Evolutionary conservation across 768 basidiomycete species (phyloP).

Genomic region (Mycena indigotica): DNA sequence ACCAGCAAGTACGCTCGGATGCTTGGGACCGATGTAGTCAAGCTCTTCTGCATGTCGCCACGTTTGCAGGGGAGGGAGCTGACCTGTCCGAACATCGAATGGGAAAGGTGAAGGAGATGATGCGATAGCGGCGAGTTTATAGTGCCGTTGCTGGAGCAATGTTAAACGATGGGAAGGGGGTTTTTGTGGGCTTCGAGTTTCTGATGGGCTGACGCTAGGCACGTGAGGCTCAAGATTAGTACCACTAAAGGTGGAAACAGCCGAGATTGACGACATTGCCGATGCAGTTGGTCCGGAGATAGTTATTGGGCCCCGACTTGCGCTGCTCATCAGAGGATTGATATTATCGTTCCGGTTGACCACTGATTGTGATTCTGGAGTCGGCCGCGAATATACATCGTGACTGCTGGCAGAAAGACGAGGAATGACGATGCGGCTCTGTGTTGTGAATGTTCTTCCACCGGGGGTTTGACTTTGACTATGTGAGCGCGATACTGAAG

Average conservation of each 20-base stretch:
- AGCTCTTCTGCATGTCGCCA: slow-evolving; percentile 18
- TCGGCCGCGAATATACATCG: slow-evolving; percentile 12
- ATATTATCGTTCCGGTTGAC: not conserved
- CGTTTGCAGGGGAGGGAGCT: slow-evolving; percentile 16
- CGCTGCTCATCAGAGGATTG: not conserved
- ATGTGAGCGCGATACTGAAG: not conserved
- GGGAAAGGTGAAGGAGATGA: slow-evolving; percentile 18
- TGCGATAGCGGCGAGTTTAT: slow-evolving; percentile 19
- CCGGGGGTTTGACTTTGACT: slow-evolving; percentile 10
- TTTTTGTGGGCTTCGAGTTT: slow-evolving; percentile 14
- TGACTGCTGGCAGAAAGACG: slow-evolving; percentile 9
- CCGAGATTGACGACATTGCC: not conserved
- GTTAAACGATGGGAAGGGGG: not conserved
- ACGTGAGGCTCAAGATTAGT: not conserved
- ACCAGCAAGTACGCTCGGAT: slow-evolving; percentile 3
- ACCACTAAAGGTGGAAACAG: not conserved
- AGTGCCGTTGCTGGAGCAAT: slow-evolving; percentile 1
- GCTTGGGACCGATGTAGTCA: slow-evolving; percentile 14
- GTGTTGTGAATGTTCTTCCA: slow-evolving; percentile 15
- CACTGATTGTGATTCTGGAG: slow-evolving; percentile 5
- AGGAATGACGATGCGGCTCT: slow-evolving; percentile 19
- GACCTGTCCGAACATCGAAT: slow-evolving; percentile 4
- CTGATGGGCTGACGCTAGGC: slow-evolving; percentile 7
- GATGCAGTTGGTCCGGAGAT: not conserved
- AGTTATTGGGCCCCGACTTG: not conserved